Evolutionary conservation across 257 asterid genomes (phyloP).

Genomic region (Solanum clarkiae): DNA sequence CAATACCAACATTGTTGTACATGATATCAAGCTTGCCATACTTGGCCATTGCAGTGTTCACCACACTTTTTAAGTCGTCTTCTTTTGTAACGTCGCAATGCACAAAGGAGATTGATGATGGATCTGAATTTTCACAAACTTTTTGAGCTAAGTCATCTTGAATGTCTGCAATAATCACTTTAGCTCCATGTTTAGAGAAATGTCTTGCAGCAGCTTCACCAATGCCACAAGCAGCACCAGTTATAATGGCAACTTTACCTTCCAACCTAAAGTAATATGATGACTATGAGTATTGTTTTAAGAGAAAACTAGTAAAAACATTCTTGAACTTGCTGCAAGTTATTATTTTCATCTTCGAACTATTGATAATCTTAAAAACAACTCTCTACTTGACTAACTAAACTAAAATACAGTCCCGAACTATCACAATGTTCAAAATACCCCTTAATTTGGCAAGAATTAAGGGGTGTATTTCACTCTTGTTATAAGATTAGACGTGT

Average conservation of each 20-base stretch:
- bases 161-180: too few species aligned
- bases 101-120: background rate
- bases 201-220: conserved; percentile 35
- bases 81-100: background rate
- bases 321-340: too few species aligned
- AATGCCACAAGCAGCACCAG: conserved; percentile 50
- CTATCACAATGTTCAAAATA: too few species aligned
- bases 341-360: too few species aligned
- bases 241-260: conserved; percentile 43
- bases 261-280: conserved; percentile 10
- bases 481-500: too few species aligned
- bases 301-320: too few species aligned
- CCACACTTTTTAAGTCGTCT: background rate
- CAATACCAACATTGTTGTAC: conserved; percentile 20
- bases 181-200: conserved; percentile 1
- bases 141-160: background rate
- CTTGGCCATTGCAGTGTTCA: background rate
- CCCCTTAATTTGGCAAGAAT: too few species aligned
- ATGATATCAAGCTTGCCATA: conserved; percentile 26
- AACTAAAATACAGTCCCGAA: too few species aligned
- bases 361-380: too few species aligned
- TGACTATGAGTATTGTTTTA: too few species aligned
- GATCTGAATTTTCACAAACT: conserved; percentile 1
- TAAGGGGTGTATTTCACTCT: too few species aligned
- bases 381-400: too few species aligned